Evolutionary conservation across 2,329 filamentous ascomycete genomes (phyloP).

Genomic region (Dactylellina sp.): DNA sequence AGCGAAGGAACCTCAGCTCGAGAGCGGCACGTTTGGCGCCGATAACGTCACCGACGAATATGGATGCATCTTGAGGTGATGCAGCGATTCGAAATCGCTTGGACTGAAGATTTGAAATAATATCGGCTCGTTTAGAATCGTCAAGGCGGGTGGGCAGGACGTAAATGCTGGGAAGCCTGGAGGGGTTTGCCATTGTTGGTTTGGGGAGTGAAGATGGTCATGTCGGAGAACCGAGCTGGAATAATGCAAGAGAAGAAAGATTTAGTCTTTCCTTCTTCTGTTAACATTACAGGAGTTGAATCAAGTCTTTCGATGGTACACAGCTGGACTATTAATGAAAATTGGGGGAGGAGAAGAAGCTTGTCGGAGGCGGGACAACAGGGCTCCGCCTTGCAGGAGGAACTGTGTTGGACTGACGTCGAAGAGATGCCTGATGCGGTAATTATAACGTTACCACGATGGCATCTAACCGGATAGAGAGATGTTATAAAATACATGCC

Average conservation of each 20-base stretch:
- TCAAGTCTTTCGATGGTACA: background rate
- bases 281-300: background rate
- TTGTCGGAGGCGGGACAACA: constrained; percentile 37
- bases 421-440: constrained; percentile 4
- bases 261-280: background rate
- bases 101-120: constrained; percentile 67
- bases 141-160: constrained; percentile 78
- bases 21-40: constrained; percentile 78
- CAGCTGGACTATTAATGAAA: constrained; percentile 1
- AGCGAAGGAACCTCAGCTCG: constrained; percentile 77
- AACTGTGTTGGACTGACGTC: constrained; percentile 31
- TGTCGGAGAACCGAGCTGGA: constrained; percentile 5
- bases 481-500: background rate
- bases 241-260: background rate
- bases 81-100: constrained; percentile 12
- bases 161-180: constrained; percentile 73
- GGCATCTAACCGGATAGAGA: background rate
- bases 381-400: constrained; percentile 3
- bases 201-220: constrained; percentile 2
- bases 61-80: constrained; percentile 70
- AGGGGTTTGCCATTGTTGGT: constrained; percentile 63
- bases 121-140: constrained; percentile 73
- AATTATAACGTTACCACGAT: constrained; percentile 2
- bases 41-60: constrained; percentile 79
- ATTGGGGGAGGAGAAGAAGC: background rate